Evolutionary conservation across 345 rosid species (phyloP).

Genomic region (Leavenworthia alabamica): DNA sequence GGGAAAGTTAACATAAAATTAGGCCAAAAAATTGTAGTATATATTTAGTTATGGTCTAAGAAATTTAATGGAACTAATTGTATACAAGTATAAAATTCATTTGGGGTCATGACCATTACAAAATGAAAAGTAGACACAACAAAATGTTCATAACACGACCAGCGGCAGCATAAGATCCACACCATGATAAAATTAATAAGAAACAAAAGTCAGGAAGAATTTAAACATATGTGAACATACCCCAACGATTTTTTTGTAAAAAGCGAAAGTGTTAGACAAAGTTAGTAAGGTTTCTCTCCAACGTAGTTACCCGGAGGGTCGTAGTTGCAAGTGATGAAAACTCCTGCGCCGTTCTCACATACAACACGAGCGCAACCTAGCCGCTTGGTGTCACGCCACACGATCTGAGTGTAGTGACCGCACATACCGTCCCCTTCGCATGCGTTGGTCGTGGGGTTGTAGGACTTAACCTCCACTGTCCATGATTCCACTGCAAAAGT

Average conservation of each 20-base stretch:
- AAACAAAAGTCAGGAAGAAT: neutral
- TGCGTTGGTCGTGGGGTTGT: slow-evolving; percentile 47
- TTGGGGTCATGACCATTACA: neutral
- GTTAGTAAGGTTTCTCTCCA: slow-evolving; percentile 75
- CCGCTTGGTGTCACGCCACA: slow-evolving; percentile 53
- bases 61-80: neutral
- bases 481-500: slow-evolving; percentile 59
- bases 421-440: slow-evolving; percentile 46
- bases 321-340: slow-evolving; percentile 80
- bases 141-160: slow-evolving; percentile 9
- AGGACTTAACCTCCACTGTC: slow-evolving; percentile 55
- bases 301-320: slow-evolving; percentile 89
- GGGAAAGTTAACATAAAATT: neutral
- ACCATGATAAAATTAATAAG: neutral
- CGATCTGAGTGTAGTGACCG: slow-evolving; percentile 86
- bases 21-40: neutral
- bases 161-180: neutral
- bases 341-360: slow-evolving; percentile 48
- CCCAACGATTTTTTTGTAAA: neutral
- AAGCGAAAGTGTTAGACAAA: slow-evolving; percentile 1
- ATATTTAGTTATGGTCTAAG: neutral
- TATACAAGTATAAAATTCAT: neutral
- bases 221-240: neutral
- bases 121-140: slow-evolving; percentile 1
- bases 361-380: slow-evolving; percentile 70